phyloP scores from a whole-genome alignment of 768 basidiomycete genomes.

The Lyophyllum atratum region DNA sequence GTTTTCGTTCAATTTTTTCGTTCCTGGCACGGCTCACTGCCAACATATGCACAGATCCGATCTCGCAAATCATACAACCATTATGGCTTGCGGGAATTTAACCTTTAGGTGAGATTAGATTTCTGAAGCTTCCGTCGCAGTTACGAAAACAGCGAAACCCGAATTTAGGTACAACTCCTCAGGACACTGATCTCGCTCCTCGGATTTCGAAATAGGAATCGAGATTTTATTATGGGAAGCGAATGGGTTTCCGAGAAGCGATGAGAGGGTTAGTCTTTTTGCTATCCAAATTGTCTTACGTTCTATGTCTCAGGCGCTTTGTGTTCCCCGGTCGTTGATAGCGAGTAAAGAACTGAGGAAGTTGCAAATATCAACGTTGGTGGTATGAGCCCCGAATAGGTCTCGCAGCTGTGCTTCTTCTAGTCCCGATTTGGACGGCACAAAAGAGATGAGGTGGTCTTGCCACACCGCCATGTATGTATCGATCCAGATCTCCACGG shows the following conservation, averaged over 20 bases:
- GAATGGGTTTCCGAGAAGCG: background rate
- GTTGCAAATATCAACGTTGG: conserved; percentile 8
- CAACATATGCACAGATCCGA: background rate
- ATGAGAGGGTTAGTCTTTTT: background rate
- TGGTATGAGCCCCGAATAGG: conserved; percentile 9
- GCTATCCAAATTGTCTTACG: background rate
- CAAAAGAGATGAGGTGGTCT: conserved; percentile 11
- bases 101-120: conserved; percentile 9
- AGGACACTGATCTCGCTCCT: background rate
- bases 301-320: conserved; percentile 3
- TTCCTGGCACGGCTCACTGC: conserved; percentile 7
- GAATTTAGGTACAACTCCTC: conserved; percentile 7
- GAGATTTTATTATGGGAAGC: background rate
- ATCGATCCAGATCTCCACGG: conserved; percentile 13
- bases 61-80: conserved; percentile 3
- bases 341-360: conserved; percentile 10
- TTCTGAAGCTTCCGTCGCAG: conserved; percentile 1
- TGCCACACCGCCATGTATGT: conserved; percentile 10
- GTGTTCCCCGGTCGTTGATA: conserved; percentile 1
- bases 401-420: conserved; percentile 10
- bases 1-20: background rate
- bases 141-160: conserved; percentile 1
- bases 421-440: conserved; percentile 16
- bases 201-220: background rate
- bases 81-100: background rate